These are phyloP conservation scores for Schoenoplectus tabernaemontani DNA, from an alignment of 202 grass and related monocot species.

Conservation along the genomic window DNA sequence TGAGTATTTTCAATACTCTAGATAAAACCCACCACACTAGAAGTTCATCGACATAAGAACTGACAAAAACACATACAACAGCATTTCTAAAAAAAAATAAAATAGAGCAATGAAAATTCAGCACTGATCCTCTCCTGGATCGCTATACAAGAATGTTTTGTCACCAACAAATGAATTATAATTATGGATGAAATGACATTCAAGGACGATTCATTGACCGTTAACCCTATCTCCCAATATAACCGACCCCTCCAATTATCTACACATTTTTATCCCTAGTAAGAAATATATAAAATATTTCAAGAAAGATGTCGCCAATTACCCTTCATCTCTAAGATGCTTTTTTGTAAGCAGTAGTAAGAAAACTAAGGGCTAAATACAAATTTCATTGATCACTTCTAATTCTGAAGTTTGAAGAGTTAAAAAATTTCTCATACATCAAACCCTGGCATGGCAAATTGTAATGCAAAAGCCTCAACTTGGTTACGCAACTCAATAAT, in stretches of 20 bases:
- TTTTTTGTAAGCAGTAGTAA: neutral
- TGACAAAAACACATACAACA: neutral
- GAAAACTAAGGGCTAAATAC: neutral
- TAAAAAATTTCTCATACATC: slow-evolving; percentile 44
- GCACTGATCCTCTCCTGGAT: neutral
- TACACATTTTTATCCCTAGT: neutral
- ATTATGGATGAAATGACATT: neutral
- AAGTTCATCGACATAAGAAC: neutral
- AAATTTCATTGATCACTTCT: neutral
- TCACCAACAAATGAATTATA: slow-evolving; percentile 4
- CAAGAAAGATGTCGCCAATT: neutral
- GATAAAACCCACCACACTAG: neutral
- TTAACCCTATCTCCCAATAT: neutral
- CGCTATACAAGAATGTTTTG: neutral
- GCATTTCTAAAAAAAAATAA: neutral
- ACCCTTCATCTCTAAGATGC: neutral
- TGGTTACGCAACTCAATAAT: slow-evolving; percentile 55
- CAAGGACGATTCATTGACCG: neutral
- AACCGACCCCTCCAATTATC: neutral
- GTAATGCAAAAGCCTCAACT: slow-evolving; percentile 71
- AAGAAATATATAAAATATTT: neutral
- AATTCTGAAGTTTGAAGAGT: neutral
- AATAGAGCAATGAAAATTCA: neutral
- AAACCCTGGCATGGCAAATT: slow-evolving; percentile 84
- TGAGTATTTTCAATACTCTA: no score